Evolutionary conservation across 139 green algal species (phyloP).

Genomic region (Edaphochlamys debaryana): DNA sequence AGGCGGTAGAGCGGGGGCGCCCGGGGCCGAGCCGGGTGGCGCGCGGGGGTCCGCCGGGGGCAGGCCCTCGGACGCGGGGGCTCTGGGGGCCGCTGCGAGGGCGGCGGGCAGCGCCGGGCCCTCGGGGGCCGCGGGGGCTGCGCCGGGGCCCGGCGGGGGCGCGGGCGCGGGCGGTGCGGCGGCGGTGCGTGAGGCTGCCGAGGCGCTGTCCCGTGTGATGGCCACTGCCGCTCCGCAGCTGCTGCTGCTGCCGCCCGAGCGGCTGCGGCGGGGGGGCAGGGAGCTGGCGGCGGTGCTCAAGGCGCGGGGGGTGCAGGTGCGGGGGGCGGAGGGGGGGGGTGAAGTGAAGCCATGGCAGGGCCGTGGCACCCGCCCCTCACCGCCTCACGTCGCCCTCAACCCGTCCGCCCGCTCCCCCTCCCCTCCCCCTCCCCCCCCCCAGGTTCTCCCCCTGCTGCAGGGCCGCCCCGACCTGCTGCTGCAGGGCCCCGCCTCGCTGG

Average conservation of each 20-base stretch:
- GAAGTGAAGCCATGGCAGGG: too few species aligned
- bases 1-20: too few species aligned
- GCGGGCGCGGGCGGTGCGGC: neutral
- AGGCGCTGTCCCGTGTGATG: constrained; percentile 19
- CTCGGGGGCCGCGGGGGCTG: too few species aligned
- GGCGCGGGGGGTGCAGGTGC: constrained; percentile 34
- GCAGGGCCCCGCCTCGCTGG: constrained; percentile 39
- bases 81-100: too few species aligned
- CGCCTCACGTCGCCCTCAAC: too few species aligned
- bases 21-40: neutral
- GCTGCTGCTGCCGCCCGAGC: constrained; percentile 23
- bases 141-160: neutral
- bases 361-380: too few species aligned
- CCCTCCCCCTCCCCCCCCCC: neutral
- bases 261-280: constrained; percentile 8
- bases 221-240: constrained; percentile 36
- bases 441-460: constrained; percentile 19
- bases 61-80: too few species aligned
- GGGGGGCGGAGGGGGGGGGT: neutral
- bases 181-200: neutral
- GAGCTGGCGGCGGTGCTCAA: constrained; percentile 34
- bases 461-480: constrained; percentile 49
- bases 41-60: too few species aligned
- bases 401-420: neutral
- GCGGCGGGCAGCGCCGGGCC: too few species aligned